Conservation (phyloP, 345 rosid genomes). For the Nasturtium officinale region DNA sequence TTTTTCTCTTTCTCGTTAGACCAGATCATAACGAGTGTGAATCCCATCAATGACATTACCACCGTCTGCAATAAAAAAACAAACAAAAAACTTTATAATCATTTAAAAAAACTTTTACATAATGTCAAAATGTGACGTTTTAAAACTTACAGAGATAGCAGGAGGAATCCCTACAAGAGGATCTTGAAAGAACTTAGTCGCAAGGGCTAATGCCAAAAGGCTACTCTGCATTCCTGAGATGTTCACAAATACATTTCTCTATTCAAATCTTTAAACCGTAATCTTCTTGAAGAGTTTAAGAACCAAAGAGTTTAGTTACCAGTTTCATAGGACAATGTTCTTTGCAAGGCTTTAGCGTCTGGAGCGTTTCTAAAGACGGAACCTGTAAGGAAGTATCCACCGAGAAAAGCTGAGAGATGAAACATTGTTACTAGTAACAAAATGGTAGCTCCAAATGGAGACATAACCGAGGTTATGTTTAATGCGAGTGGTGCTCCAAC, state of each 20-base stretch:
- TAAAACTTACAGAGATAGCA: slow-evolving; percentile 80
- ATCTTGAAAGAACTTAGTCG: slow-evolving; percentile 88
- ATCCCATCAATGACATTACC: slow-evolving; percentile 95
- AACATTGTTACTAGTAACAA: slow-evolving; percentile 57
- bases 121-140: background rate
- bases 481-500: slow-evolving; percentile 92
- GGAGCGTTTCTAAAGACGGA: slow-evolving; percentile 53
- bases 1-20: slow-evolving; percentile 48
- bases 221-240: slow-evolving; percentile 97
- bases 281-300: background rate
- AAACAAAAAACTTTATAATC: slow-evolving; percentile 1
- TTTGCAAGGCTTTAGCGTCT: slow-evolving; percentile 69
- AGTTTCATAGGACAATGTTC: slow-evolving; percentile 88
- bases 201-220: slow-evolving; percentile 88
- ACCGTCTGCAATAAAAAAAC: slow-evolving; percentile 99
- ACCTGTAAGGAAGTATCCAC: slow-evolving; percentile 73
- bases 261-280: background rate
- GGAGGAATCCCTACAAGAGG: slow-evolving; percentile 92
- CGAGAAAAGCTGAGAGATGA: slow-evolving; percentile 73
- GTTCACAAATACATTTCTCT: background rate
- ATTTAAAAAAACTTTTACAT: too few relatives aligned
- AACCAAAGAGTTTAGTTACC: slow-evolving; percentile 46
- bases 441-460: slow-evolving; percentile 69
- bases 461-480: slow-evolving; percentile 70
- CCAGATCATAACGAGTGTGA: slow-evolving; percentile 84